Conservation (phyloP, 371 early-diverging fungal genomes). For the Zopfochytrium polystomum region DNA sequence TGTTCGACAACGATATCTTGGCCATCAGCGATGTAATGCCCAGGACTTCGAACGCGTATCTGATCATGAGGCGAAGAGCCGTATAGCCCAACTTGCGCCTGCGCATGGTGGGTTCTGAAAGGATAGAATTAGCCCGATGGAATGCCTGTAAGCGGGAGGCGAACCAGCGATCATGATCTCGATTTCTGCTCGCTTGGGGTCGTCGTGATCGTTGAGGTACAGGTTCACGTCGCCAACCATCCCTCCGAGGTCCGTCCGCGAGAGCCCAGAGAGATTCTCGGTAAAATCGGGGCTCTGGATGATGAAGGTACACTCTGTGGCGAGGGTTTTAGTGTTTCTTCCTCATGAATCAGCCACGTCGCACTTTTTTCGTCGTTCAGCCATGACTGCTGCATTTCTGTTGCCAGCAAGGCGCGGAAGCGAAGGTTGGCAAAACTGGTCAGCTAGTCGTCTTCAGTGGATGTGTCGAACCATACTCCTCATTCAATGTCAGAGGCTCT, state of each 20-base stretch:
- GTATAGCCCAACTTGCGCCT: conserved; percentile 69
- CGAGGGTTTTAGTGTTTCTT: not conserved
- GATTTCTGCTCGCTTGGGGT: conserved; percentile 65
- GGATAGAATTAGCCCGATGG: not conserved
- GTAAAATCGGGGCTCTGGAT: conserved; percentile 38
- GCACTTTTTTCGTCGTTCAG: conserved; percentile 74
- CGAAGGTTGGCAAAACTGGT: too few species aligned
- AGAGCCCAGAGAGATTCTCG: conserved; percentile 3
- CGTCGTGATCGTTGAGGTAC: conserved; percentile 72
- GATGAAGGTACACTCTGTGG: conserved; percentile 70
- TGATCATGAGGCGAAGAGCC: conserved; percentile 77
- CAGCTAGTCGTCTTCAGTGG: too few species aligned
- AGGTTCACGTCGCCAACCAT: conserved; percentile 95
- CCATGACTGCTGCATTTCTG: conserved; percentile 92
- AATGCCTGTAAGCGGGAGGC: not conserved
- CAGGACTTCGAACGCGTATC: conserved; percentile 59
- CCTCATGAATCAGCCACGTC: conserved; percentile 5
- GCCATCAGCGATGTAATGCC: conserved; percentile 66
- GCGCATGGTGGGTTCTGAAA: conserved; percentile 52
- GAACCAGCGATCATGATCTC: conserved; percentile 92
- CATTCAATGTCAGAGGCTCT: conserved; percentile 83
- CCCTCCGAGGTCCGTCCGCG: conserved; percentile 11
- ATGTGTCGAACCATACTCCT: too few species aligned
- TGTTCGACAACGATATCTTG: conserved; percentile 74
- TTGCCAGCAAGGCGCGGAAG: too few species aligned